Percentiles rank a stretch among this genome's conserved stretches.
Evolutionary conservation across 2,329 filamentous ascomycete genomes (phyloP).

Genomic region (Talaromyces funiculosus): DNA sequence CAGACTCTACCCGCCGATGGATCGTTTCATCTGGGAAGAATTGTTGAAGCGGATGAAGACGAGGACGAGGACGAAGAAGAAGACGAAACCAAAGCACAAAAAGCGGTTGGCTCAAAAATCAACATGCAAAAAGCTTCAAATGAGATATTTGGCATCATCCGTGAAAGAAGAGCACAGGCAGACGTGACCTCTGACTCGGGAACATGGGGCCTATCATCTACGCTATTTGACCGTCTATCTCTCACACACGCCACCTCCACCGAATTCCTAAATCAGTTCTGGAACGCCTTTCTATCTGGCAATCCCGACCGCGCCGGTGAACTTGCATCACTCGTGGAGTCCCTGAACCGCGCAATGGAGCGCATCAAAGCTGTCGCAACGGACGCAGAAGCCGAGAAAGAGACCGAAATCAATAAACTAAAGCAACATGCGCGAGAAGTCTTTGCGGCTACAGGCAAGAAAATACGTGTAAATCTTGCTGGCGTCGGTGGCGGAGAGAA

Average conservation of each 20-base stretch:
- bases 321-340: slow-evolving; percentile 74
- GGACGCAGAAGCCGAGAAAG: slow-evolving; percentile 70
- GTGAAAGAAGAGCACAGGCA: slow-evolving; percentile 50
- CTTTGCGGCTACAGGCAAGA: slow-evolving; percentile 67
- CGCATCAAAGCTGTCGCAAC: slow-evolving; percentile 75
- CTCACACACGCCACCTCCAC: slow-evolving; percentile 87
- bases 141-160: slow-evolving; percentile 55
- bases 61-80: slow-evolving; percentile 58
- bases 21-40: slow-evolving; percentile 63
- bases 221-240: slow-evolving; percentile 57
- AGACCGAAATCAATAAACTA: slow-evolving; percentile 59
- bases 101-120: slow-evolving; percentile 63
- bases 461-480: slow-evolving; percentile 60
- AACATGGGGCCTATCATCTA: slow-evolving; percentile 44
- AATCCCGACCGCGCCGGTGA: slow-evolving; percentile 75
- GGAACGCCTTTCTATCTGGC: slow-evolving; percentile 84
- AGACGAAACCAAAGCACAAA: slow-evolving; percentile 35
- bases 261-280: slow-evolving; percentile 97
- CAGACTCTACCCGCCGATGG: slow-evolving; percentile 44
- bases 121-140: slow-evolving; percentile 53
- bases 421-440: slow-evolving; percentile 67
- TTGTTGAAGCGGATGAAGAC: slow-evolving; percentile 47
- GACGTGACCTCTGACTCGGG: slow-evolving; percentile 30
- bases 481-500: slow-evolving; percentile 68
- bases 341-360: slow-evolving; percentile 67